Conservation (phyloP, 2,329 filamentous ascomycete genomes). For the Penicillium sumatraense region DNA sequence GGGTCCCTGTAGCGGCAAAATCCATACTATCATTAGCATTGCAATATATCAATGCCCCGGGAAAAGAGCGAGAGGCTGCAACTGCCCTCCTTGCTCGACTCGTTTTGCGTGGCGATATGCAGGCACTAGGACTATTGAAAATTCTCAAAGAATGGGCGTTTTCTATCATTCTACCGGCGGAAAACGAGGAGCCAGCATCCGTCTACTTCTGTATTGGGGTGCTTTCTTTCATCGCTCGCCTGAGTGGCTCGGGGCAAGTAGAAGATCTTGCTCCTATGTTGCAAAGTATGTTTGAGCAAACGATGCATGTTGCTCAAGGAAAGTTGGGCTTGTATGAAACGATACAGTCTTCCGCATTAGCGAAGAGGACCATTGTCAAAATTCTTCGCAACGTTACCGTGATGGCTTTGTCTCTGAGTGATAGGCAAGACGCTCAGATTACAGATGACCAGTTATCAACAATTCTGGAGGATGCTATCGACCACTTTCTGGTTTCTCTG, state of each 20-base stretch:
- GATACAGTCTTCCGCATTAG: constrained; percentile 74
- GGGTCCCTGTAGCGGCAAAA: constrained; percentile 71
- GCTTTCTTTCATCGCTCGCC: constrained; percentile 76
- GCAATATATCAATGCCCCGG: constrained; percentile 72
- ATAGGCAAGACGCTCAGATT: constrained; percentile 32
- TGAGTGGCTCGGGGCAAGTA: constrained; percentile 72
- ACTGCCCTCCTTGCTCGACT: constrained; percentile 79
- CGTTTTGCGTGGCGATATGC: constrained; percentile 86
- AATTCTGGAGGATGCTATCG: constrained; percentile 79
- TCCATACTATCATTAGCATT: constrained; percentile 73
- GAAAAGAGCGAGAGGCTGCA: constrained; percentile 90
- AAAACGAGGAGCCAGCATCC: constrained; percentile 47
- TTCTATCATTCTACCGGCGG: constrained; percentile 57
- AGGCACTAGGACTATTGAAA: constrained; percentile 71
- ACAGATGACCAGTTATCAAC: constrained; percentile 47
- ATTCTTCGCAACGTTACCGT: constrained; percentile 76
- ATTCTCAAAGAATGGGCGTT: constrained; percentile 74
- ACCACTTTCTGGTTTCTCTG: constrained; percentile 76
- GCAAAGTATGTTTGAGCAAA: constrained; percentile 66
- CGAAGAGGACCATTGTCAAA: constrained; percentile 82
- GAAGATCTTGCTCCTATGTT: constrained; percentile 74
- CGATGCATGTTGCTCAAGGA: constrained; percentile 62
- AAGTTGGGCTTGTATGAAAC: constrained; percentile 55
- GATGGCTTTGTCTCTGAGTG: constrained; percentile 62
- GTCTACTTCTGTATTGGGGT: constrained; percentile 79